A percentile compares a stretch with the other conserved stretches of the same genome.
These are phyloP conservation scores for Cucumis cinereus DNA, from an alignment of 306 rosid genomes.

Conservation along the genomic window DNA sequence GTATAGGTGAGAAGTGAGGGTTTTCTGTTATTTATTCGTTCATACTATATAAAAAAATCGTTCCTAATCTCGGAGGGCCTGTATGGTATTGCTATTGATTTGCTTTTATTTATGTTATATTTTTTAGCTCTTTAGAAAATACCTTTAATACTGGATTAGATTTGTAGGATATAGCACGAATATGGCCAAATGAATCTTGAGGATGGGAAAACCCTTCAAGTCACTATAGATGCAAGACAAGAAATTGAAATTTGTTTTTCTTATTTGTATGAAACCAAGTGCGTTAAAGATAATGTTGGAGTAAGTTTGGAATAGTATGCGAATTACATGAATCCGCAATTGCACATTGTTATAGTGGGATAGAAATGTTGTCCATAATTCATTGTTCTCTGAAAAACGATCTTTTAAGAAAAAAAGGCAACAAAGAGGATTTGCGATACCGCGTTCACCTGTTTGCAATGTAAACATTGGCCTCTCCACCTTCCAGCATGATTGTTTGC, in stretches of 20 bases:
- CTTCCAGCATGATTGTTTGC: background rate
- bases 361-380: background rate
- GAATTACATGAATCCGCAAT: background rate
- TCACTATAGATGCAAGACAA: background rate
- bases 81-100: background rate
- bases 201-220: background rate
- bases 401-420: too few relatives aligned
- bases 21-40: background rate
- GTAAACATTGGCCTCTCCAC: background rate
- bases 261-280: background rate
- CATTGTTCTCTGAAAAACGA: background rate
- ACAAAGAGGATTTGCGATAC: background rate
- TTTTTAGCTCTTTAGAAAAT: background rate
- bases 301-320: background rate
- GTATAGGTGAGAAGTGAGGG: background rate
- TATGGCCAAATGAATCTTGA: background rate
- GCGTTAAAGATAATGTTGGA: background rate
- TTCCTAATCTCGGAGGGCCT: background rate
- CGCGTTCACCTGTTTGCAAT: background rate
- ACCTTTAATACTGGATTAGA: background rate
- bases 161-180: background rate
- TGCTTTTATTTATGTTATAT: background rate
- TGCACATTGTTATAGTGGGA: background rate
- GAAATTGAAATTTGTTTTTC: background rate
- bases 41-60: background rate